Evolutionary conservation across 2,329 filamentous ascomycete genomes (phyloP), one percentile per base, ranked within the genome.

Genomic region (Aspergillus ibericus): DNA sequence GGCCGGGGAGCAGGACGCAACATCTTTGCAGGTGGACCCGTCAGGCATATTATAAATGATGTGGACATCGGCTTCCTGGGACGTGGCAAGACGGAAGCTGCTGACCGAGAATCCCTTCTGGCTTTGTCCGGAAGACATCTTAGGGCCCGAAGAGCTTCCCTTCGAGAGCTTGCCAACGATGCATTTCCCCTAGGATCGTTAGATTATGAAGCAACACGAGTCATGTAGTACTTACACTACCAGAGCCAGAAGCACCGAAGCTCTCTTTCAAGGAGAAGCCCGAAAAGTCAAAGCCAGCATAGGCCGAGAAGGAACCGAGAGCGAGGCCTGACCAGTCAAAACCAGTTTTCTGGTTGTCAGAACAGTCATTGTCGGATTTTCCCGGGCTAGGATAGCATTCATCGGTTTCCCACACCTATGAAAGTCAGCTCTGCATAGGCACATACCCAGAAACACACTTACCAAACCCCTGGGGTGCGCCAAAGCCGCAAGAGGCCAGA

Each of bases 11-110:
- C 91, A 96, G 53, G 81, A 72, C 64, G 84, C 80, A 62, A 85
- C 86, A 69, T 96, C 89, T 80, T 90, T 93, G 87, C 93, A 98
- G 60, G 77, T 85, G 13, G 85, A 88, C 67, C 90, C 90, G 73
- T 93, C 91, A 2, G 86, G 83, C 92, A 97, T 96, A 69, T 82
- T 83, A 78, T 93, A 97, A 81, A 91, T 84, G 80, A 96, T 92
- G 76, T 93, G 87, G 55, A 98, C 79, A 63, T 93, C 87, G 66
- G 85, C 87, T 76, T 93, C 88, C 70, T 89, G 87, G 71, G 91
- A 87, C 63, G 87, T 83, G 47, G 85, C 86, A 66, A 97, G 80
- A 63, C 93, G 82, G 75, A 96, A 85, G 67, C 85, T 82, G 64
- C 81, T 85, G 70, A 96, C 86, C 35, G 92, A 95, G 82, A 96